phyloP scores from a whole-genome alignment of 2,329 filamentous ascomycete species.

The Ophiostoma australiae region DNA sequence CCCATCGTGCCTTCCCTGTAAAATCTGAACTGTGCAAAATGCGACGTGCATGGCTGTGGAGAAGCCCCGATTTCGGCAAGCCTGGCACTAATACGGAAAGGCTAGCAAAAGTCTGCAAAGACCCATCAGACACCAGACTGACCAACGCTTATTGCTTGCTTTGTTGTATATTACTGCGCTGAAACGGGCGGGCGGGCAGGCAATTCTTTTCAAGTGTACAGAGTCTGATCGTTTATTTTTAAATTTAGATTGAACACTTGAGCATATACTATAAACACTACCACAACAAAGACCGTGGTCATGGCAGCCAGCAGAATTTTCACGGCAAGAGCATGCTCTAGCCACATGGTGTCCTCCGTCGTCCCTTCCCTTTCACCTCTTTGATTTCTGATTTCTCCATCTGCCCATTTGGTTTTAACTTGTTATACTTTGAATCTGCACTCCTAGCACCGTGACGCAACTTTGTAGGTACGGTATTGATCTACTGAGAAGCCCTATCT shows the following conservation, averaged over 20 bases:
- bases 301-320: conserved; percentile 11
- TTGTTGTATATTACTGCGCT: neutral
- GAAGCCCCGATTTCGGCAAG: conserved; percentile 22
- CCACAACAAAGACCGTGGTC: neutral
- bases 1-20: conserved; percentile 12
- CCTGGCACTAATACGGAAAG: conserved; percentile 10
- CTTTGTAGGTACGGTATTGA: neutral
- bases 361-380: neutral
- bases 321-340: neutral
- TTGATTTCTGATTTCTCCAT: neutral
- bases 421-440: neutral
- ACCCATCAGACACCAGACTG: neutral
- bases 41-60: neutral
- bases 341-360: neutral
- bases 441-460: too few relatives aligned
- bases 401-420: neutral
- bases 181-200: neutral
- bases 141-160: neutral
- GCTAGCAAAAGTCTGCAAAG: conserved; percentile 8
- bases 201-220: neutral
- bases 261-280: neutral
- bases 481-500: neutral
- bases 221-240: neutral
- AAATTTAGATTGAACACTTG: neutral
- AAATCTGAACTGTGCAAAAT: neutral